These are phyloP conservation scores for Lizonia empirigonia DNA, from an alignment of 2,329 filamentous ascomycete genomes.

Conservation along the genomic window DNA sequence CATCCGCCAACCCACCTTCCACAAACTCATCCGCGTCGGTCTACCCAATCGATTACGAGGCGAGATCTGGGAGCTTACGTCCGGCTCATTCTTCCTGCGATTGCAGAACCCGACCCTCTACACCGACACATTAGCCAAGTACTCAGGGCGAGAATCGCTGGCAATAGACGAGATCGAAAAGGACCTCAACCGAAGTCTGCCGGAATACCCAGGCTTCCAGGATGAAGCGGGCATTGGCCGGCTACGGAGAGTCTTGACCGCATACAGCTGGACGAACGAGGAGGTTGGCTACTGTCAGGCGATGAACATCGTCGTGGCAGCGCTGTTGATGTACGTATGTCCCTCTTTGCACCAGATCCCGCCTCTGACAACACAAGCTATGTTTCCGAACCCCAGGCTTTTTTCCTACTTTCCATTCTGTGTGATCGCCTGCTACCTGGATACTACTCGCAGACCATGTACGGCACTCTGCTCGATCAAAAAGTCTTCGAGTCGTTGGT, in stretches of 20 bases:
- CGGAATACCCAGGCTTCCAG: conserved; percentile 97
- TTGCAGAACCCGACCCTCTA: conserved; percentile 86
- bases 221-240: conserved; percentile 93
- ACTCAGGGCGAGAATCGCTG: conserved; percentile 82
- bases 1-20: conserved; percentile 94
- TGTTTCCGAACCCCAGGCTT: conserved; percentile 95
- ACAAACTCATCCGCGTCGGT: conserved; percentile 95
- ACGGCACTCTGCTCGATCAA: conserved; percentile 94
- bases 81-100: conserved; percentile 85
- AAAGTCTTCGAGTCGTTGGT: conserved; percentile 97
- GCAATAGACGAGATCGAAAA: conserved; percentile 99
- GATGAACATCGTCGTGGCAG: conserved; percentile 99
- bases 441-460: conserved; percentile 99
- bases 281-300: conserved; percentile 98
- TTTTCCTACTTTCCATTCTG: conserved; percentile 87
- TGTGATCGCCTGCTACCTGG: conserved; percentile 93
- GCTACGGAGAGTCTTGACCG: conserved; percentile 86
- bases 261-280: conserved; percentile 95
- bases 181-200: conserved; percentile 92
- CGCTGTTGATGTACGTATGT: conserved; percentile 77
- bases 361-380: conserved; percentile 62
- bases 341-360: conserved; percentile 11
- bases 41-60: conserved; percentile 90
- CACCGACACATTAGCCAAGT: conserved; percentile 81
- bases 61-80: conserved; percentile 95